phyloP scores from a whole-genome alignment of 2,329 filamentous ascomycete genomes.

The Sphaerulina vaccinii region DNA sequence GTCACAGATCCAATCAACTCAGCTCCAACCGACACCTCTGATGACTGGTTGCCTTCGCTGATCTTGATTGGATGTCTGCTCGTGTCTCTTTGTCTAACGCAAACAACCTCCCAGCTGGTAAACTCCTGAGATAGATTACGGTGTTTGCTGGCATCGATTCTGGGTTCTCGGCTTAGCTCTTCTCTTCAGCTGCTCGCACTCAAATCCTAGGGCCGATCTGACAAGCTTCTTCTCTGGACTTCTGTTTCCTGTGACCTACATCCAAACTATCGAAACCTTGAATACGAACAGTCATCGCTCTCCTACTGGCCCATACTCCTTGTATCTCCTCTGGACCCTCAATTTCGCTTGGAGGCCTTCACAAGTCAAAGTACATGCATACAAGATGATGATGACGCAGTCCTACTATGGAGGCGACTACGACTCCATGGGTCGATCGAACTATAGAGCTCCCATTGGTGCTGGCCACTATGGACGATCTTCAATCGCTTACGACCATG shows the following conservation, averaged over 20 bases:
- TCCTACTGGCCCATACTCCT: neutral
- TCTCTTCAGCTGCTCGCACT: slow-evolving; percentile 3
- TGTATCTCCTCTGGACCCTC: neutral
- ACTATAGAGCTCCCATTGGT: slow-evolving; percentile 25
- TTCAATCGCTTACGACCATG: slow-evolving; percentile 28
- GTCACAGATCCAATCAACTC: slow-evolving; percentile 14
- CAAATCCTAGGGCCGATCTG: slow-evolving; percentile 19
- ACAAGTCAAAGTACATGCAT: neutral
- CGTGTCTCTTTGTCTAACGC: slow-evolving; percentile 20
- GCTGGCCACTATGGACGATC: slow-evolving; percentile 31
- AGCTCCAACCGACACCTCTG: slow-evolving; percentile 5
- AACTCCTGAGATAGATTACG: slow-evolving; percentile 11
- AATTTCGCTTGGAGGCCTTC: neutral
- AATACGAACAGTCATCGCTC: no score
- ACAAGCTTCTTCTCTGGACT: slow-evolving; percentile 10
- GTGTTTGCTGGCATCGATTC: slow-evolving; percentile 23
- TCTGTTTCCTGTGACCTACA: slow-evolving; percentile 14
- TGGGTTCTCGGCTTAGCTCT: neutral
- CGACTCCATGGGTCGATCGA: slow-evolving; percentile 27
- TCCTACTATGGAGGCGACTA: slow-evolving; percentile 33
- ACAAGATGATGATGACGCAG: slow-evolving; percentile 35
- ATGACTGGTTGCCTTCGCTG: slow-evolving; percentile 15
- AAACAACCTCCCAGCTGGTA: slow-evolving; percentile 17
- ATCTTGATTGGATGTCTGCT: slow-evolving; percentile 14
- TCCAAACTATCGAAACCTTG: slow-evolving; percentile 12